Conservation (phyloP, 768 basidiomycete genomes). For the Mycena haematopus region DNA sequence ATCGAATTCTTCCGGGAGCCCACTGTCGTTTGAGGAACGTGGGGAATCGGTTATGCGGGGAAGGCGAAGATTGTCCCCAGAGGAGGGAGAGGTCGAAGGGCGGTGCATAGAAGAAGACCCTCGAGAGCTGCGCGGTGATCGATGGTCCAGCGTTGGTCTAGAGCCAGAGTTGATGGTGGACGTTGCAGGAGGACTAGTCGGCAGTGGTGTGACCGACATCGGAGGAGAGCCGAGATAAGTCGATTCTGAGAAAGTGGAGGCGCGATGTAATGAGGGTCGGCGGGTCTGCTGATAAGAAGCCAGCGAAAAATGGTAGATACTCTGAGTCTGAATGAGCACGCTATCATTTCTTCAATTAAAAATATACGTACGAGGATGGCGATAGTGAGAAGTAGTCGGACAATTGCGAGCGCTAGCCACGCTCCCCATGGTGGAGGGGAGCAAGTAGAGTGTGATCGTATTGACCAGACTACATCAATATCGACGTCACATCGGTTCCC, state of each 20-base stretch:
- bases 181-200: conserved; percentile 26
- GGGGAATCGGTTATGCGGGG: conserved; percentile 6
- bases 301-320: conserved; percentile 37
- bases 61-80: neutral
- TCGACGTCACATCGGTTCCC: conserved; percentile 63
- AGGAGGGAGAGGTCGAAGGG: conserved; percentile 1
- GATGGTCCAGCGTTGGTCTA: conserved; percentile 27
- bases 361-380: conserved; percentile 35
- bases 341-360: neutral
- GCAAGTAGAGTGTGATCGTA: conserved; percentile 38
- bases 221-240: conserved; percentile 30
- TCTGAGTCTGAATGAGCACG: conserved; percentile 29
- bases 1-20: conserved; percentile 19
- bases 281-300: conserved; percentile 36
- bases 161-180: conserved; percentile 30
- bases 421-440: conserved; percentile 49
- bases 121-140: conserved; percentile 21
- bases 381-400: conserved; percentile 61
- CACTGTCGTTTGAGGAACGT: conserved; percentile 6
- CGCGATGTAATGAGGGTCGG: conserved; percentile 30
- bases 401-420: conserved; percentile 61
- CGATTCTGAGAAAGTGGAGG: conserved; percentile 28
- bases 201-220: conserved; percentile 23
- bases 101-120: conserved; percentile 17
- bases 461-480: conserved; percentile 72